Evolutionary conservation across 495 filamentous ascomycete species (phyloP), one percentile per base, ranked within the genome.

Genomic region (Xylaria cubensis): DNA sequence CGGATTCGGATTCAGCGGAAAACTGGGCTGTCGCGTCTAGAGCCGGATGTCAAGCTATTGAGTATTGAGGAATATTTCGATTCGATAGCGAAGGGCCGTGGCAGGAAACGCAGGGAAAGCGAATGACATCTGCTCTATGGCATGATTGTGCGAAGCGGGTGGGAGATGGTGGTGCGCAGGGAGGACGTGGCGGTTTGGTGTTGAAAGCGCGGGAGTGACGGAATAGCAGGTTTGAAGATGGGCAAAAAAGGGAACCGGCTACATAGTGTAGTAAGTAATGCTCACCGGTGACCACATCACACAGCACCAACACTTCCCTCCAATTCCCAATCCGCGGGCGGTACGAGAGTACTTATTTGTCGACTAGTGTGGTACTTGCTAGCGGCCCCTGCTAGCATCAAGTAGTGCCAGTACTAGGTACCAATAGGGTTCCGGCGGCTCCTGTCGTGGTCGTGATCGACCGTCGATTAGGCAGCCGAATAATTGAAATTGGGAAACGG

Each of bases 101-200:
- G 69, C 69, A 64, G 59, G 59, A 61, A 21, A 34, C 1, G 42
- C 9, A 46, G 69, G 9, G 64, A 36, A 71, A 71, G 69, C 69
- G 69, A 71, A 64, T 71, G 69, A 46, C 61, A 64, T 32, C 69
- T 71, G 69, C 69, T 26, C 59, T 64, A 63, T 44, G 59, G 61
- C 59, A 62, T 56, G 15, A 32, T n/a, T 46, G 21, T 63, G 42
- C 12, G 48, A 51, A 17, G 41, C 4, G 42, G 39, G 24, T 21
- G 12, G 39, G 39, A 42, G 10, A 13, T 42, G 39, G 39, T 42
- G 39, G 39, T 42, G 39, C 8, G 39, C 12, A 42, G 26, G 42
- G 17, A 42, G 24, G 42, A 48, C 12, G 63, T 15, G 17, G 19
- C 41, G 17, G 63, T 67, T 56, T 56, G 50, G 36, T 41, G 65